Base-by-base conservation (phyloP, 2,329 filamentous ascomycete genomes). In the Penicillium sp. region DNA sequence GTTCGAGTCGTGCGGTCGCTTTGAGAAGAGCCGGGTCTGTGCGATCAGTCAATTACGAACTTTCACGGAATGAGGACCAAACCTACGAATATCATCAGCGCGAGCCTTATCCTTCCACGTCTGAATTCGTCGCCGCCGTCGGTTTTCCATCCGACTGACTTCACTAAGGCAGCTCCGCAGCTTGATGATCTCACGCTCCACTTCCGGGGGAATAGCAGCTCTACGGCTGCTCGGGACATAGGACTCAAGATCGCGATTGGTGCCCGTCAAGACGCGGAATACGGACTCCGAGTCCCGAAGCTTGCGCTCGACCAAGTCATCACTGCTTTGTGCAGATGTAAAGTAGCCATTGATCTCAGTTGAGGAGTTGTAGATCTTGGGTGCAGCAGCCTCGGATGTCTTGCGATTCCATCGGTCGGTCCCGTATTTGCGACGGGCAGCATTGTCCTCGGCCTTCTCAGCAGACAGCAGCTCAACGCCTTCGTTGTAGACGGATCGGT, bases 291-390 rank as follows among this genome's bases (percentile, higher is more conserved):
- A 89, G 31, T 86, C 84, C 16, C 81, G 82, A 49, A 95, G 85
- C 70, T 96, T 96, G 3, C 86, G 84, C 54, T 88, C 84, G 2
- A 96, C 89, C 2, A 87, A 74, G 38, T 80, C 79, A 64, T 90
- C 87, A 53, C 83, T 87, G 52, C 79, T 84, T 33, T 80, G 81
- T 0, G 86, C 86, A 44, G 83, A 85, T 51, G 86, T 85, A 60
- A 99, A 87, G 72, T 96, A 97, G 3, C 89, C 88, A 35, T 91
- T 88, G 35, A 96, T 92, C 62, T 96, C 91, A 2, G 75, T 79
- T 3, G 87, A 85, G 49, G 90, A 86, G 2, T 79, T 80, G 78
- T 90, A 92, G 1, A 95, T 78, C 66, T 90, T 91, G 4, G 71
- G 74, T 11, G 85, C 82, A 22, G 92, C 92, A 16, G 79, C 76